These are phyloP conservation scores for Rhizopus stolonifer DNA, from an alignment of 371 early-diverging fungal genomes.

Conservation along the genomic window DNA sequence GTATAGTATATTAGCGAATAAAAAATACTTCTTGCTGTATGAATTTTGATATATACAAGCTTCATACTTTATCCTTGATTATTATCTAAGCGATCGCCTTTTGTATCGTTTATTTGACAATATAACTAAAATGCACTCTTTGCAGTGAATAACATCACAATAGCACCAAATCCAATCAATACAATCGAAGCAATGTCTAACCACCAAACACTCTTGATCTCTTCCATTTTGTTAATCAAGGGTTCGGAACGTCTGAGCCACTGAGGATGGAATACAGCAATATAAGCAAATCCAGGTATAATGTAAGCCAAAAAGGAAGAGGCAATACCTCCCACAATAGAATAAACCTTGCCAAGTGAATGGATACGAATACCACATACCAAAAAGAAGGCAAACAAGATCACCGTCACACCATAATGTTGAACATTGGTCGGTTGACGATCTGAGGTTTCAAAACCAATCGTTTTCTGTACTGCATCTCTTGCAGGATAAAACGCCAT, in stretches of 20 bases:
- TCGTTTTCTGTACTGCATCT: slow-evolving; percentile 51
- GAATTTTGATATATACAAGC: too few relatives aligned
- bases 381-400: slow-evolving; percentile 44
- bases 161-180: slow-evolving; percentile 20
- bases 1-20: too few relatives aligned
- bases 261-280: slow-evolving; percentile 31
- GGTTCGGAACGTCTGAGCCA: slow-evolving; percentile 14
- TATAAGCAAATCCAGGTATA: slow-evolving; percentile 51
- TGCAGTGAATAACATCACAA: slow-evolving; percentile 25
- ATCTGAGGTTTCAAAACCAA: slow-evolving; percentile 49
- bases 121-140: slow-evolving; percentile 8
- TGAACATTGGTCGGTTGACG: slow-evolving; percentile 42
- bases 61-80: too few relatives aligned
- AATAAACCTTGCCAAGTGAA: slow-evolving; percentile 55
- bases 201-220: slow-evolving; percentile 20
- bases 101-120: neutral
- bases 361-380: slow-evolving; percentile 43
- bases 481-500: slow-evolving; percentile 62
- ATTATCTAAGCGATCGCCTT: too few relatives aligned
- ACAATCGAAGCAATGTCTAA: slow-evolving; percentile 25
- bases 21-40: too few relatives aligned
- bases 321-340: slow-evolving; percentile 57
- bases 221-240: neutral
- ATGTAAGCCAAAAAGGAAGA: slow-evolving; percentile 60
- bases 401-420: slow-evolving; percentile 47